These are phyloP conservation scores for Penium margaritaceum DNA, from an alignment of 139 green algal genomes.

Conservation along the genomic window DNA sequence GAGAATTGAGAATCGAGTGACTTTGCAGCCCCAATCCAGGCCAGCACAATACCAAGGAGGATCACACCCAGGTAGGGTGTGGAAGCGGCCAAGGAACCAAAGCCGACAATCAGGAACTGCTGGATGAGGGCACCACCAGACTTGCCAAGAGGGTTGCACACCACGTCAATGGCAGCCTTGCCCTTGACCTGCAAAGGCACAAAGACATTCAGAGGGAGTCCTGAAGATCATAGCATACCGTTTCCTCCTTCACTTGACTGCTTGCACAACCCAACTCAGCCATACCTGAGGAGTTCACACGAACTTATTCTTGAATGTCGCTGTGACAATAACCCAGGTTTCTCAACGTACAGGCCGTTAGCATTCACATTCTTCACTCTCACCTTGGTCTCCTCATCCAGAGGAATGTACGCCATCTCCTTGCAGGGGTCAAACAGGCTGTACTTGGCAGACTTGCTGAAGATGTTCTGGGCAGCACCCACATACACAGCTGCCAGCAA, in stretches of 20 bases:
- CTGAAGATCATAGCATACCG: background rate
- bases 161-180: conserved; percentile 97
- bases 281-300: no score
- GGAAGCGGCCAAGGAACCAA: conserved; percentile 88
- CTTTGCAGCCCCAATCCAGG: conserved; percentile 78
- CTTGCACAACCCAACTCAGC: no score
- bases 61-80: conserved; percentile 91
- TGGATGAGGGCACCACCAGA: conserved; percentile 93
- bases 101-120: conserved; percentile 92
- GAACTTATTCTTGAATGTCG: no score
- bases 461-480: conserved; percentile 93
- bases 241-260: no score
- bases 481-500: conserved; percentile 90
- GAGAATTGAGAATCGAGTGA: conserved; percentile 77
- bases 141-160: conserved; percentile 98
- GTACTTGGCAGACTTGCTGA: conserved; percentile 88
- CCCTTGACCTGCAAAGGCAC: conserved; percentile 72
- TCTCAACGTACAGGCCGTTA: no score
- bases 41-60: conserved; percentile 75
- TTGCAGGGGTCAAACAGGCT: conserved; percentile 98
- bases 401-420: conserved; percentile 98
- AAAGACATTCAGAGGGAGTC: background rate
- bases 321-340: conserved; percentile 2
- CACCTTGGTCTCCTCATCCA: conserved; percentile 82
- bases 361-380: no score